Evolutionary conservation across 108 stramenopile species (phyloP).

Genomic region (Nitzschia putrida): DNA sequence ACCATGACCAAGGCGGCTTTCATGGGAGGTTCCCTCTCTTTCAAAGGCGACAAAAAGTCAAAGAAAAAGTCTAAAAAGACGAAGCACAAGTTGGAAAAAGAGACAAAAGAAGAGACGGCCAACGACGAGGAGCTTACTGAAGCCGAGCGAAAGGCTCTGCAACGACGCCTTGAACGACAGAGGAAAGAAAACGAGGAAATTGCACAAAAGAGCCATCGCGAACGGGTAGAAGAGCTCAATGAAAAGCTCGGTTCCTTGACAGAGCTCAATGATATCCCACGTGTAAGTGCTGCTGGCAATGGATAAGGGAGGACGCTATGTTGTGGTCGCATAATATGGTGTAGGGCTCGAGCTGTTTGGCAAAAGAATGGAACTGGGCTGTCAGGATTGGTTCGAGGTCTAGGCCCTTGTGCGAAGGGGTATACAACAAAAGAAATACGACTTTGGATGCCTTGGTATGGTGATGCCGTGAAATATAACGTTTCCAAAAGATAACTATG

Average conservation of each 20-base stretch:
- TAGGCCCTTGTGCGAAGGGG: too few species aligned
- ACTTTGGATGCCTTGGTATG: too few species aligned
- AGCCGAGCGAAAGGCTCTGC: conserved; percentile 59
- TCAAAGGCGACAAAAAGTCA: conserved; percentile 58
- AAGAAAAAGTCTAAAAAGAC: conserved; percentile 48
- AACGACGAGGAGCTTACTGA: conserved; percentile 72
- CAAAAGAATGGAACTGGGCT: too few species aligned
- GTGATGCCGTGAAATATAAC: too few species aligned
- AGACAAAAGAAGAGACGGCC: conserved; percentile 9
- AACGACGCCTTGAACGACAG: conserved; percentile 58
- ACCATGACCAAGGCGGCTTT: conserved; percentile 43
- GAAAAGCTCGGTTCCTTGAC: conserved; percentile 72
- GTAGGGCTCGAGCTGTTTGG: too few species aligned
- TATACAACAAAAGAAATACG: too few species aligned
- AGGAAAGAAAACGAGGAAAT: conserved; percentile 62
- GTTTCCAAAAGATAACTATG: too few species aligned
- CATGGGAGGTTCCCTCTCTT: conserved; percentile 51
- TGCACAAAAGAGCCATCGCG: conserved; percentile 55
- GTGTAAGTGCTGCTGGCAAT: conserved; percentile 81
- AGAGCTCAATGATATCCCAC: conserved; percentile 85
- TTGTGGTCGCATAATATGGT: not conserved
- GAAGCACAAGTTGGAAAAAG: conserved; percentile 27
- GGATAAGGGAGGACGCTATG: conserved; percentile 35
- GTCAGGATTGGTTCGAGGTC: too few species aligned
- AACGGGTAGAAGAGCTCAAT: conserved; percentile 81